Base-by-base conservation (phyloP, 2,329 filamentous ascomycete species). In the Drechslerella coelobrocha region DNA sequence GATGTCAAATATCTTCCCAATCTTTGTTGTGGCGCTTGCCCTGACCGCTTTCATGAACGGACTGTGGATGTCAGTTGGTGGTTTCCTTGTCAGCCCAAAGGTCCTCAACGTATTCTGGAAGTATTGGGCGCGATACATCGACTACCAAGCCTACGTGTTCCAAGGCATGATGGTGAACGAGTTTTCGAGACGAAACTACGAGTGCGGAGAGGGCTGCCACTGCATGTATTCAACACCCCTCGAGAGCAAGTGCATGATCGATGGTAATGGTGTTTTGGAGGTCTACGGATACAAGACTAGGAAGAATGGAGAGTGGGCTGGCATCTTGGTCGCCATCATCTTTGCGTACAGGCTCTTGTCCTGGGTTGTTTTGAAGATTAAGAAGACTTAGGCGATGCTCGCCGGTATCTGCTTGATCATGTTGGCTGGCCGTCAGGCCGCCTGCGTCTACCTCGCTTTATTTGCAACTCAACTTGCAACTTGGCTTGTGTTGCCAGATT, bases 141-240 rank as follows among this genome's bases (percentile, higher is more conserved):
- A 95, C 77, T 95, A 95, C 76, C 90, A 93, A 77, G 82, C 83
- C 43, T 95, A 92, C 75, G 91, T 95, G 2, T 96, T 95, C 77
- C 86, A 93, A 77, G 91, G 90, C 12, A 94, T 96, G 91, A 94
- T 95, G 90, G 87, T 93, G 57, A 95, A 94, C 76, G 90, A 96
- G 80, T 94, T 96, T 77, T 81, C 81, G 0, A 73, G 84, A 17
- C 82, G 89, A 12, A 83, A 81, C 2, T 95, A 90, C 78, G 77
- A 79, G 2, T 93, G 90, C 76, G 19, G 73, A 41, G 79, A 82
- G 72, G 71, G 78, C 0, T 91, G 86, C 74, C 82, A 83, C 41
- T 95, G 91, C 80, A 88, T 90, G 85, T 94, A 88, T 78, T 79
- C 83, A 37, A 88, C 84, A 4, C 82, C 83, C 72, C 77, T 92